Percentiles rank a stretch among this genome's conserved stretches.
These are phyloP conservation scores for Phialocephala sp. DNA, from an alignment of 2,329 filamentous ascomycete genomes.

Conservation along the genomic window DNA sequence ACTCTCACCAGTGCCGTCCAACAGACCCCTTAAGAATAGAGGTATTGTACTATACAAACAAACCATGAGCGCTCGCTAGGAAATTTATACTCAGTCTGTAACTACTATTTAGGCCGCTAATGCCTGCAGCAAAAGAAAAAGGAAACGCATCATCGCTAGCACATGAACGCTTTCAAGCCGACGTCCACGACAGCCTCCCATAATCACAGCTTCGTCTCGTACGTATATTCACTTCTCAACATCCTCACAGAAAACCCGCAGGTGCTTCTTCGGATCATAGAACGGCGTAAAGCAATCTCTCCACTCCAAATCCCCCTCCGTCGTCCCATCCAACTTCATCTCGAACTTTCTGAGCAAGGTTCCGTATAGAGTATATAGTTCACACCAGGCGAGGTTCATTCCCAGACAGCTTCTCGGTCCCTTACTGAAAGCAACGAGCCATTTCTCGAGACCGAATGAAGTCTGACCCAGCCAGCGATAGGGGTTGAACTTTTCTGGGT, in stretches of 20 bases:
- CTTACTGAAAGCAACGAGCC: constrained; percentile 50
- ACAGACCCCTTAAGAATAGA: too few relatives aligned
- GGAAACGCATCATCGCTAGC: too few relatives aligned
- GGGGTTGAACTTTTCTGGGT: constrained; percentile 31
- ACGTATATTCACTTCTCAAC: neutral
- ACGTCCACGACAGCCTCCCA: neutral
- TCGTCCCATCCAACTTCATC: constrained; percentile 39
- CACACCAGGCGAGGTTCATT: constrained; percentile 36
- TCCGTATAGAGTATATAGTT: constrained; percentile 43
- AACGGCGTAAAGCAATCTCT: constrained; percentile 38
- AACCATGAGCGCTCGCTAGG: too few relatives aligned
- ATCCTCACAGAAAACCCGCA: constrained; percentile 32
- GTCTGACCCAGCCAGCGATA: constrained; percentile 32
- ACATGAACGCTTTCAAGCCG: neutral
- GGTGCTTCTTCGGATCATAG: constrained; percentile 32
- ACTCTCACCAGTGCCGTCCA: too few relatives aligned
- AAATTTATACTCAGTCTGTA: too few relatives aligned
- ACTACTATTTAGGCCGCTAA: too few relatives aligned
- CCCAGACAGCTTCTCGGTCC: constrained; percentile 50
- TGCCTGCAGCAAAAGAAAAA: too few relatives aligned
- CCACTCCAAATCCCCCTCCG: constrained; percentile 39
- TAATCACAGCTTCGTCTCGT: neutral
- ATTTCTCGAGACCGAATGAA: constrained; percentile 16
- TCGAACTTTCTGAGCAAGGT: constrained; percentile 43
- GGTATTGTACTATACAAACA: too few relatives aligned